Evolutionary conservation across 495 filamentous ascomycete genomes (phyloP), one percentile per base, ranked within the genome.

Genomic region (Amphirosellinia nigrospora): DNA sequence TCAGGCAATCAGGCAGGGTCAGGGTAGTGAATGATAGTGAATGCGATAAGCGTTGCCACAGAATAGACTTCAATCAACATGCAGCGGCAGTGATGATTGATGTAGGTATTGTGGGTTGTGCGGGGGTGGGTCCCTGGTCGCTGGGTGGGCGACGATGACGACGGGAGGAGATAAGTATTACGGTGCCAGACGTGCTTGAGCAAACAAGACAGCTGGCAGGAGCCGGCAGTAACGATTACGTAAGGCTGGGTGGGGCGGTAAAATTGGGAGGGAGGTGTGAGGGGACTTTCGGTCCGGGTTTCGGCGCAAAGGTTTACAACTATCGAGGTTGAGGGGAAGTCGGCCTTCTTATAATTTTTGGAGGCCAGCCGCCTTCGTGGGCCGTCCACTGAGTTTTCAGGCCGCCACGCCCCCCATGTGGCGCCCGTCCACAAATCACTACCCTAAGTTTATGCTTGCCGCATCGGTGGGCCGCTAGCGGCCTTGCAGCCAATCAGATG

Each of bases 321-420:
- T 77, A 69, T 76, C 56, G 74, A 74, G 73, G 66, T 77, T 81
- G 78, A 82, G 78, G 83, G 83, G 81, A 79, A 79, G 78, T 75
- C 69, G 68, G 50, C 60, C 77, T 81, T 78, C 77, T 85, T 85
- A 85, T 85, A 85, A 79, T 84, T 82, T 81, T 83, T 73, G 60
- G 72, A 64, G 59, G 36, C 70, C 74, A 71, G 71, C 70, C 71
- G 59, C 68, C 70, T 64, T 74, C 74, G 74, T 75, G 70, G 72
- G 36, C 69, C 75, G 70, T 48, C 74, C 72, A 71, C 34, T 72
- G 72, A 73, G 72, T 64, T 70, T 73, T 78, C 62, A 69, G 71
- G 72, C 70, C 70, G 64, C 58, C 46, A 75, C 74, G 72, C 74
- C 76, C 68, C 67, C 74, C 74, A 68, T 78, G 76, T 78, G 76